phyloP scores from a whole-genome alignment of 2,329 filamentous ascomycete species.

The Magnaporthiopsis poae region DNA sequence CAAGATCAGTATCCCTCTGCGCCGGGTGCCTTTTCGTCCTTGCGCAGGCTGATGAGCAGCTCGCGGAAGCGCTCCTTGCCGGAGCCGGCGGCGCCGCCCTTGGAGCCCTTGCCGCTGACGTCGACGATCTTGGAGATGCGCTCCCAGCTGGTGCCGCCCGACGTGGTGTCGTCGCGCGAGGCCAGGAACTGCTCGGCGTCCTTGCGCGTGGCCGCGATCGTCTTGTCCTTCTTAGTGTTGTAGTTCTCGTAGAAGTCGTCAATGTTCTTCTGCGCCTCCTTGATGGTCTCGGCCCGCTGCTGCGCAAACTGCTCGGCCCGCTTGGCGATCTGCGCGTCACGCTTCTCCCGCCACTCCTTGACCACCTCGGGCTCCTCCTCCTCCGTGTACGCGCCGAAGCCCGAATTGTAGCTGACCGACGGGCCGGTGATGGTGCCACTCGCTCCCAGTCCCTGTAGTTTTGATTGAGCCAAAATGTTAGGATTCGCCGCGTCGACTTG shows the following conservation, averaged over 20 bases:
- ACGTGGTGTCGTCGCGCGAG: constrained; percentile 81
- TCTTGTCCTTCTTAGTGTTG: constrained; percentile 95
- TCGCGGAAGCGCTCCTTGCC: constrained; percentile 96
- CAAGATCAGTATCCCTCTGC: constrained; percentile 48
- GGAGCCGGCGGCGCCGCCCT: constrained; percentile 77
- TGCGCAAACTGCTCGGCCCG: constrained; percentile 73
- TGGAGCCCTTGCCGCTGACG: constrained; percentile 81
- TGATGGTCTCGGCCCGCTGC: constrained; percentile 75
- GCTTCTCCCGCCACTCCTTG: constrained; percentile 82
- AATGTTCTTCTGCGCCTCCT: constrained; percentile 85
- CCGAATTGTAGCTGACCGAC: constrained; percentile 52
- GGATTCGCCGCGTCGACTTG: background rate
- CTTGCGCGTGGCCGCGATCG: constrained; percentile 72
- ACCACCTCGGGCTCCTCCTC: constrained; percentile 81
- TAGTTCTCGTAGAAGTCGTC: constrained; percentile 99
- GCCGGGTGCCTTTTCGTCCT: constrained; percentile 78
- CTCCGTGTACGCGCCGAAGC: constrained; percentile 44
- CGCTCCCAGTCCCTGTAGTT: constrained; percentile 54
- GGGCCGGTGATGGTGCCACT: constrained; percentile 69
- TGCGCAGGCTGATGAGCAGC: constrained; percentile 73
- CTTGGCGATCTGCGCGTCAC: constrained; percentile 72
- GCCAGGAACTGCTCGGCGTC: constrained; percentile 89
- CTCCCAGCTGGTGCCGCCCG: constrained; percentile 96
- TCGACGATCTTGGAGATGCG: constrained; percentile 97
- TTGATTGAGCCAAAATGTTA: background rate